Base-by-base conservation (phyloP, 176 grass and related monocot species). In the Musa itinerans region DNA sequence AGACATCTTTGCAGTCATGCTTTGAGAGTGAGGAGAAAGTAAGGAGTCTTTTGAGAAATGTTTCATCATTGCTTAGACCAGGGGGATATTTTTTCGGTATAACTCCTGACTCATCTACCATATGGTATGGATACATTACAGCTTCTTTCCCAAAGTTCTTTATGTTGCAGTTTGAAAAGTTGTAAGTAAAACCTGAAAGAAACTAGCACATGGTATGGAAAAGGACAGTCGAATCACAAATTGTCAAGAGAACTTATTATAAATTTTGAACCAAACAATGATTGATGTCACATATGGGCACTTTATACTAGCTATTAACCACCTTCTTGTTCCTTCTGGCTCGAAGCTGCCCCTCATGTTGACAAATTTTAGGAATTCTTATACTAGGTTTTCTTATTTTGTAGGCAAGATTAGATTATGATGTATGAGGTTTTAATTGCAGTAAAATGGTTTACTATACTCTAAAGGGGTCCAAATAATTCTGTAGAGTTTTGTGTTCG, bases 101-200 rank as follows among this genome's bases (percentile, higher is more conserved):
- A 50, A 83, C 80, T 86, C 86, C 90, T 76, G 82, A 98, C 81
- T 93, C 95, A 78, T 98, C 95, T 78, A 98, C 86, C 56, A 86
- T 98, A 85, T 98, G 88, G 90, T 97, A 85, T 9, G 12, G 10
- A 15, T 68, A 84, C 15, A 63, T 76, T 54, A 62, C 65, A 27
- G 25, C 69, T 78, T 80, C 56, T 63, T 16, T 68, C 78, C 15
- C 68, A 55, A 29, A 73, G 13, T 73, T 49, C 48, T 21, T 76
- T 64, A 34, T 63, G 12, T 64, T 23, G 22, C 11, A 77, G 14
- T 24, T 51, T 15, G 3, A 20, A 52, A 9, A 70, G 48, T 70
- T 9, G 14, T 70, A 1, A 34, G 15, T 10, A 70, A 70, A n/a
- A 48, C 29, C 34, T 10, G 15, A 20, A 70, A 70, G 14, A 20